Percentiles rank a stretch among this genome's conserved stretches.
Evolutionary conservation across 768 basidiomycete species (phyloP).

Genomic region (Boletus pseudopeckii): DNA sequence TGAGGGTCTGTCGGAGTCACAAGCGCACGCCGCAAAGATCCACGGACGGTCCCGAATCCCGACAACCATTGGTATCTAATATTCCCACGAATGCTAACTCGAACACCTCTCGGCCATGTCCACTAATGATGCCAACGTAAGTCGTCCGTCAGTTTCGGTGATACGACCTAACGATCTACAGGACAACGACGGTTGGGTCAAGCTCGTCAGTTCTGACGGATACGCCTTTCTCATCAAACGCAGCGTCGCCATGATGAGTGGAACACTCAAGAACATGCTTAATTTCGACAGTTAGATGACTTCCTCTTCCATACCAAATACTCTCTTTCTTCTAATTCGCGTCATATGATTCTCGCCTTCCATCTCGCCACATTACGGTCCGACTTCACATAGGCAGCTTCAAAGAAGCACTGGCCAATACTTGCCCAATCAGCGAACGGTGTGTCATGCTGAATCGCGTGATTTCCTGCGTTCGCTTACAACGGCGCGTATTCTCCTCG

Average conservation of each 20-base stretch:
- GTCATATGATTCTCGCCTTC: constrained; percentile 3
- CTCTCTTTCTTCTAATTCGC: constrained; percentile 9
- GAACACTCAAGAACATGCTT: constrained; percentile 79
- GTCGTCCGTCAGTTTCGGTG: background rate
- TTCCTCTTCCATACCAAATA: constrained; percentile 4
- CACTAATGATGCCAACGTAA: constrained; percentile 14
- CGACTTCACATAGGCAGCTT: constrained; percentile 53
- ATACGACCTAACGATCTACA: constrained; percentile 1
- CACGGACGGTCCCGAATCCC: constrained; percentile 14
- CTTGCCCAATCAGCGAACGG: constrained; percentile 71
- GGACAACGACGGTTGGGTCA: constrained; percentile 60
- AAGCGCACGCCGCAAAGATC: background rate
- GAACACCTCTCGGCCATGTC: constrained; percentile 14
- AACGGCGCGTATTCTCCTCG: background rate
- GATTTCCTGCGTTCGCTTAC: constrained; percentile 2
- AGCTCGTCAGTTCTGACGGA: constrained; percentile 73
- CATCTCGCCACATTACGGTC: constrained; percentile 6
- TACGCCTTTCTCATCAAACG: constrained; percentile 77
- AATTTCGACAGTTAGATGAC: constrained; percentile 58
- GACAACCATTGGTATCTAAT: constrained; percentile 1
- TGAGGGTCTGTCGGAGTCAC: constrained; percentile 14
- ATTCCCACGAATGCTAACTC: constrained; percentile 20
- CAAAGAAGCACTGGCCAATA: constrained; percentile 68
- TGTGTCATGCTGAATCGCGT: constrained; percentile 29
- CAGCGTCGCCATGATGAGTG: constrained; percentile 73